These are phyloP conservation scores for Collybiopsis confluens DNA, from an alignment of 768 basidiomycete genomes.

Conservation along the genomic window DNA sequence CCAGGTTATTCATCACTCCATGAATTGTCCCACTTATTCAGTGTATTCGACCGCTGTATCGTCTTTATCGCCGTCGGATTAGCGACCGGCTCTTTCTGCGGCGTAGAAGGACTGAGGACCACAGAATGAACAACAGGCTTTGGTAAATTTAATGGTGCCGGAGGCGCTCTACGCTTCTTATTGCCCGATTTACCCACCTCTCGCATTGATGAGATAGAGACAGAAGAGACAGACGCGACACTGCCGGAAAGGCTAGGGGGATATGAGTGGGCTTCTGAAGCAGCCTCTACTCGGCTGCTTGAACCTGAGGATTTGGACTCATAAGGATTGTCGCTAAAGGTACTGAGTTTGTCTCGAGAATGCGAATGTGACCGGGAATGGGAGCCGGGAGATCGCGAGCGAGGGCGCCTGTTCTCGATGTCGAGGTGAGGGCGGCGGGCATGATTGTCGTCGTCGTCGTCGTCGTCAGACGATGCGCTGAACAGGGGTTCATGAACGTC, in stretches of 20 bases:
- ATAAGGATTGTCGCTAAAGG: slow-evolving; percentile 23
- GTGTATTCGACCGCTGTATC: not conserved
- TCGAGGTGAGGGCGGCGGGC: slow-evolving; percentile 25
- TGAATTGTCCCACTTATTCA: slow-evolving; percentile 43
- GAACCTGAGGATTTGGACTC: slow-evolving; percentile 39
- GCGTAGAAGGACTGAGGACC: slow-evolving; percentile 27
- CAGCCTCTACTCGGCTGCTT: slow-evolving; percentile 26
- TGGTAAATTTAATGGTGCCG: slow-evolving; percentile 35
- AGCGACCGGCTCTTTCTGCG: not conserved
- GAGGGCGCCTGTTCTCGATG: slow-evolving; percentile 41
- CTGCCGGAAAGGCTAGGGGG: slow-evolving; percentile 53
- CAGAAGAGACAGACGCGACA: slow-evolving; percentile 32
- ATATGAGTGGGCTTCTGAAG: slow-evolving; percentile 49
- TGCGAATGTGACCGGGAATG: slow-evolving; percentile 16
- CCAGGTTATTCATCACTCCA: slow-evolving; percentile 34
- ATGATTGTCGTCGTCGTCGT: slow-evolving; percentile 50
- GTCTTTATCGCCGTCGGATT: slow-evolving; percentile 3
- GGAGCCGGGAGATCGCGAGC: slow-evolving; percentile 28
- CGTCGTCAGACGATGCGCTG: slow-evolving; percentile 43
- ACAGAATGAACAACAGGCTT: slow-evolving; percentile 26
- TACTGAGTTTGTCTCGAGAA: slow-evolving; percentile 22
- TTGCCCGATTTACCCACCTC: slow-evolving; percentile 31
- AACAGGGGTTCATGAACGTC: slow-evolving; percentile 64
- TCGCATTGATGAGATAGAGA: slow-evolving; percentile 27
- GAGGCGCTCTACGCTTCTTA: slow-evolving; percentile 35